Evolutionary conservation across 2,329 filamentous ascomycete species (phyloP), one percentile per base, ranked within the genome.

Genomic region (Arthrobotrys entomopaga): DNA sequence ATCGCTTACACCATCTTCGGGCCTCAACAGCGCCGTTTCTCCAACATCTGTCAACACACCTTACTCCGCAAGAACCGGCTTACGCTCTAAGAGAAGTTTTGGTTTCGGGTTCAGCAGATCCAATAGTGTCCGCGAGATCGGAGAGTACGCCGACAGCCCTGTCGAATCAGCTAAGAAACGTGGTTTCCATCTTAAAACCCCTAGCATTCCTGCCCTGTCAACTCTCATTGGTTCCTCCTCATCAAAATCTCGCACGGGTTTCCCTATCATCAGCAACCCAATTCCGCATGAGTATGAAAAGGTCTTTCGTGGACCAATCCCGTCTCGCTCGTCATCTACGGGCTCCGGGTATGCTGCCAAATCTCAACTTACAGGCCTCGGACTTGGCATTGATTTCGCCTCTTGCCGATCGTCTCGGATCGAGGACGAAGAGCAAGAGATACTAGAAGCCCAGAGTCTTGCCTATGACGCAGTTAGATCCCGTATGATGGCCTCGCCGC

Each of bases 61-160:
- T 16, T 61, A 69, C 42, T 69, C 65, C 5, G 65, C 56, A 29
- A 69, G 26, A n/a, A 53, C 56, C 19, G 52, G 58, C 19, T 29
- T 69, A 34, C 65, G 65, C 26, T 56, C 65, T 15, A 69, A 69
- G 56, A 54, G 65, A 53, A 69, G 65, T 19, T 69, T 69, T 29
- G 65, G 65, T 2, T 61, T 69, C 13, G 65, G 65, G 3, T 69
- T 69, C 19, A 56, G 65, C 26, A 61, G 65, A 48, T 69, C 65
- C 3, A 69, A 61, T 15, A 69, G 65, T n/a, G 49, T 69, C 8
- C 65, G 65, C 8, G 65, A 69, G 38, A 59, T 69, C 29, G 65
- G 65, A 19, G 65, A 69, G 19, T 56, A 20, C 29, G 16, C 16
- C 8, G 52, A 56, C n/a, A 60, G 38, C 13, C 40, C 56, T 19